Conservation (phyloP, 257 asterid species). For the Solanum peruvianum region DNA sequence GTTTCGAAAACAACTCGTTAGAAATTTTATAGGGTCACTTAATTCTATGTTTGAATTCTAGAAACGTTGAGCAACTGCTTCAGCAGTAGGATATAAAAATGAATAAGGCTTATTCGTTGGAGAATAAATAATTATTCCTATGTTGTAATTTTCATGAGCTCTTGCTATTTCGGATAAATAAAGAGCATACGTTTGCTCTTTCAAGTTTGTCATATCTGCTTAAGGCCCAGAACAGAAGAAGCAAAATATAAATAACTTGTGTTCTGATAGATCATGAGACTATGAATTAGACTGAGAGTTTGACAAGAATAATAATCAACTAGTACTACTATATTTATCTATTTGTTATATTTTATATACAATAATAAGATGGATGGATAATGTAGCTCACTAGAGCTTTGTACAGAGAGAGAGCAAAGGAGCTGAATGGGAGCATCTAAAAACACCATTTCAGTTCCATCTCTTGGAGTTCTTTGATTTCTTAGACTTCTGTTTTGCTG, state of each 20-base stretch:
- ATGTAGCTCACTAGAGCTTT: background rate
- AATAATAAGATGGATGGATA: background rate
- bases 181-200: background rate
- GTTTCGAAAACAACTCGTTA: background rate
- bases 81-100: background rate
- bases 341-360: background rate
- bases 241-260: background rate
- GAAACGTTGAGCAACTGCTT: background rate
- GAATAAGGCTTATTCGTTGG: background rate
- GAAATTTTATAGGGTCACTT: background rate
- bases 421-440: background rate
- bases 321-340: background rate
- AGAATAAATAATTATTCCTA: too few species aligned
- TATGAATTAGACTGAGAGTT: background rate
- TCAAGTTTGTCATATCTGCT: background rate
- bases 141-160: background rate
- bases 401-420: background rate
- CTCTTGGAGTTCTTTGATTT: slow-evolving; percentile 65
- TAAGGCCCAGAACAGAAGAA: background rate
- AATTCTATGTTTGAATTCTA: background rate
- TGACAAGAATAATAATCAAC: background rate
- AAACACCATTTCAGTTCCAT: slow-evolving; percentile 44
- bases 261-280: background rate
- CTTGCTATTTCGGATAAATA: too few species aligned
- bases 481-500: slow-evolving; percentile 89